A percentile compares a stretch with the other conserved stretches of the same genome.
Evolutionary conservation across 2,329 filamentous ascomycete genomes (phyloP).

Genomic region (Clonostachys rhizophaga): DNA sequence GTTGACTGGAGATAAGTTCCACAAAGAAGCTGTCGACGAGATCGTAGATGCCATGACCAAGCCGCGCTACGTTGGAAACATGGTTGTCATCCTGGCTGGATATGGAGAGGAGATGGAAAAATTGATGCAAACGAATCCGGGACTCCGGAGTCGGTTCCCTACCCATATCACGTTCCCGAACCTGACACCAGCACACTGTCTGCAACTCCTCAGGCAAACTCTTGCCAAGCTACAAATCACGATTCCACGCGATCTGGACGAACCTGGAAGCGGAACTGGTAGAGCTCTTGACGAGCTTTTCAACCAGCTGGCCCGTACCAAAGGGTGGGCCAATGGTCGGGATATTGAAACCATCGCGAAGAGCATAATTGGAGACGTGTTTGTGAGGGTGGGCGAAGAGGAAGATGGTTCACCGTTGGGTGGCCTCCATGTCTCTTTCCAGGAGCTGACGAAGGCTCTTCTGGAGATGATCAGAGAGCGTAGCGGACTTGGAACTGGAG

Average conservation of each 20-base stretch:
- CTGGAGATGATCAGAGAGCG: too few relatives aligned
- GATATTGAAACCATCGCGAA: slow-evolving; percentile 54
- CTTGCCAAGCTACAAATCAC: slow-evolving; percentile 18
- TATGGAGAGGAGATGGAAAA: slow-evolving; percentile 63
- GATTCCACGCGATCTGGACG: background rate
- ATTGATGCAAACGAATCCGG: slow-evolving; percentile 56
- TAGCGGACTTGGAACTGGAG: too few relatives aligned
- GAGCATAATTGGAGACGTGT: slow-evolving; percentile 31
- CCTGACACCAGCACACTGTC: slow-evolving; percentile 36
- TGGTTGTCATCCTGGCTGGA: slow-evolving; percentile 64
- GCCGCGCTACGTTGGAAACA: slow-evolving; percentile 49
- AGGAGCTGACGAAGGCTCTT: too few relatives aligned
- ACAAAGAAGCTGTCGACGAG: slow-evolving; percentile 48
- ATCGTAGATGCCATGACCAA: slow-evolving; percentile 47
- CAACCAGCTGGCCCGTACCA: slow-evolving; percentile 30
- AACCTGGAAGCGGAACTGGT: background rate
- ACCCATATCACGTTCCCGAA: slow-evolving; percentile 51
- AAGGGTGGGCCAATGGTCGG: slow-evolving; percentile 57
- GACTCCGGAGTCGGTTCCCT: slow-evolving; percentile 59
- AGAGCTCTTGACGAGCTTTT: slow-evolving; percentile 22
- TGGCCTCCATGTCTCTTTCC: too few relatives aligned
- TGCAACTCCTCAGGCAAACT: slow-evolving; percentile 33
- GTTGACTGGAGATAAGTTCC: slow-evolving; percentile 43
- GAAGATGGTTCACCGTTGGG: too few relatives aligned
- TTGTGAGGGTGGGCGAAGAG: background rate